Evolutionary conservation across 2,329 filamentous ascomycete species (phyloP), one percentile per base, ranked within the genome.

Genomic region (Diaporthe caulivora): DNA sequence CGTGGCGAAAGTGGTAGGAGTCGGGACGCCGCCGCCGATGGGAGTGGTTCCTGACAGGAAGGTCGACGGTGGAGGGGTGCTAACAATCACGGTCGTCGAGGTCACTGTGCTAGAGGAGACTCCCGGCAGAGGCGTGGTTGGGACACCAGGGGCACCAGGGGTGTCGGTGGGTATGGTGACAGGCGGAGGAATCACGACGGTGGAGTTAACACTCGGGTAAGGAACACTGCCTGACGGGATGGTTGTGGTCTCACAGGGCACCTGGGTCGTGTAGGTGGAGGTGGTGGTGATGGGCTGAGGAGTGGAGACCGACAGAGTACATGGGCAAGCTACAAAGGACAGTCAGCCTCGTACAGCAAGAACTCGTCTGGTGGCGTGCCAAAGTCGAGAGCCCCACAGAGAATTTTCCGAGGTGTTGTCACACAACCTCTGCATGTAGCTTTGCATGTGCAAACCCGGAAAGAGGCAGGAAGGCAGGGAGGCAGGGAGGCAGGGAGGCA

Each of bases 301-400:
- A 57, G 77, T 75, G 67, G 78, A 77, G 73, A 82, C 78, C 69
- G 81, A 84, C 68, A 86, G 76, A 47, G 84, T 85, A 78, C 85
- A 87, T 70, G 86, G 86, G 77, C 86, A 87, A 81, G 87, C 84
- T 86, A 55, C 84, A 47, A n/a, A 37, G 21, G 7, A 70, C 62
- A 18, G 77, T 84, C 74, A 84, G 80, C 73, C 64, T 54, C 17
- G 8, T n/a, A 37, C 37, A 71, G 18, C 5, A 24, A 7, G 40
- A 8, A 21, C 8, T 2, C 6, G 2, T 13, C 29, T 18, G 29
- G n/a, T 24, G n/a, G 34, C 9, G 37, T n/a, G 9, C 44, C 42
- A 47, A 13, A n/a, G 60, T 42, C 18, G 31, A 42, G 26, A 34
- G 42, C 42, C 29, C 15, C 40, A 40, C 21, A 21, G 17, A 10